phyloP scores from a whole-genome alignment of 805 yeast species.

The Saccharomyces jurei region DNA sequence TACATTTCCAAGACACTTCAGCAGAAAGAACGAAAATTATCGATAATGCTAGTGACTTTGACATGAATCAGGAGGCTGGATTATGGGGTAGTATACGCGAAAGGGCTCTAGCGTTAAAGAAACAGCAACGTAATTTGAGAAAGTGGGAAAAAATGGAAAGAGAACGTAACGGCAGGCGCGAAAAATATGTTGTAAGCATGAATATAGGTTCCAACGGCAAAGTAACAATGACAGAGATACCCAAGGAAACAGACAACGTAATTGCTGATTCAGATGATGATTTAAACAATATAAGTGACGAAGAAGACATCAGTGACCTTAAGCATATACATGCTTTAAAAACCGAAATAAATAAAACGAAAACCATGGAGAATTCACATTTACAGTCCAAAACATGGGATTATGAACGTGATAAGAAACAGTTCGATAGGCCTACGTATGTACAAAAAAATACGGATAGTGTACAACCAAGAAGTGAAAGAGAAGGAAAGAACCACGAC shows the following conservation, averaged over 20 bases:
- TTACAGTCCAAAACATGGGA: constrained; percentile 48
- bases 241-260: constrained; percentile 16
- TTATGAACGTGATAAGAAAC: constrained; percentile 42
- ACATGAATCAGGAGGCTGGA: constrained; percentile 44
- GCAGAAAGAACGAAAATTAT: constrained; percentile 87
- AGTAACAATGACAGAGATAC: constrained; percentile 51
- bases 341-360: constrained; percentile 14
- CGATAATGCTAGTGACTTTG: constrained; percentile 81
- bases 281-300: constrained; percentile 32
- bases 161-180: constrained; percentile 62
- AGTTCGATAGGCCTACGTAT: constrained; percentile 50
- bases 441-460: constrained; percentile 2
- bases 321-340: constrained; percentile 22
- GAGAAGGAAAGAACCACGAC: not conserved
- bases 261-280: constrained; percentile 27
- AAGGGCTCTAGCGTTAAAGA: constrained; percentile 76
- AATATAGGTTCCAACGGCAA: constrained; percentile 70
- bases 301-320: constrained; percentile 30
- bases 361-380: constrained; percentile 11
- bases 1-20: constrained; percentile 77
- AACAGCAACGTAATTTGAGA: constrained; percentile 69
- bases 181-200: constrained; percentile 63
- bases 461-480: not conserved
- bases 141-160: constrained; percentile 52
- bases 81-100: constrained; percentile 82